Evolutionary conservation across 1,139 yeast species (phyloP), one percentile per base, ranked within the genome.

Genomic region (Sugiyamaella paludigena): DNA sequence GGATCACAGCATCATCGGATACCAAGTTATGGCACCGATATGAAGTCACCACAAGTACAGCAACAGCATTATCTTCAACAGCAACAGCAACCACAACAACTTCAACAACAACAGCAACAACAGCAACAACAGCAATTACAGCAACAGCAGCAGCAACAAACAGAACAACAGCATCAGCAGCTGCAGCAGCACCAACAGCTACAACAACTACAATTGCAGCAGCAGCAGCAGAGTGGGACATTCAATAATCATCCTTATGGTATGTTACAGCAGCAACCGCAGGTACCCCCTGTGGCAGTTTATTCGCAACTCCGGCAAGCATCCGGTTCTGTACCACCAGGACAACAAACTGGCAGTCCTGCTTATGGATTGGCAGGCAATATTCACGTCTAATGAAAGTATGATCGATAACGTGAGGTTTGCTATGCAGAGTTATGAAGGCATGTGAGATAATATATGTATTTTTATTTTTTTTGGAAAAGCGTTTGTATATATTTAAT

Each of bases 281-380:
- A 19, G 5, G 24, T 19, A 19, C 24, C 24, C 5, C 5, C 24
- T 19, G 5, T 31, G 7, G 38, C n/a, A n/a, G n/a, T n/a, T 4
- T 42, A 28, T 27, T 30, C 40, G n/a, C 40, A 28, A 15, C 28
- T 42, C 24, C 45, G 38, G n/a, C 45, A 42, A 15, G 33, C 29
- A 32, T 42, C 45, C 8, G 44, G 44, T 7, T 33, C 38, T n/a
- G 24, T 19, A 19, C 37, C 27, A 7, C 34, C 40, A 7, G 40
- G 33, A 11, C 12, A 29, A 7, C 45, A 42, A 29, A 10, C 45
- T 10, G 35, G 35, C 24, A 35, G 45, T 19, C 24, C 24, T 19
- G 5, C 5, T 19, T 19, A 19, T 19, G 24, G 24, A 19, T 19
- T 19, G 24, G 3, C 24, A 19, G 24, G 24, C 3, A 19, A 19